Percentiles rank a stretch among this genome's conserved stretches.
Conservation (phyloP, 768 basidiomycete species). For the Hysterangium stoloniferum region DNA sequence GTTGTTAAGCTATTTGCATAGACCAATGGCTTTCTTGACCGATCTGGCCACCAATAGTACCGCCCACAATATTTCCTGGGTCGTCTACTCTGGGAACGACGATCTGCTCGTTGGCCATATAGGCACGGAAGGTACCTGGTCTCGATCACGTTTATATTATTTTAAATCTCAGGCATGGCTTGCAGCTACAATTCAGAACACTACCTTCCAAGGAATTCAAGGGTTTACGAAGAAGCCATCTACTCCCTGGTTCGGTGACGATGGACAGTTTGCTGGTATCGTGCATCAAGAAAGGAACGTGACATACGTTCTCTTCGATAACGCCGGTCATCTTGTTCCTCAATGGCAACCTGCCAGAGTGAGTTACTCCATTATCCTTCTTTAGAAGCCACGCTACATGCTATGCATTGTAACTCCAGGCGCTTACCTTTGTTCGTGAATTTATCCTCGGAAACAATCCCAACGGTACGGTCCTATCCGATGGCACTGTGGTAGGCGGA, state of each 20-base stretch:
- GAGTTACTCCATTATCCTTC: neutral
- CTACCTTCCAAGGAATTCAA: constrained; percentile 12
- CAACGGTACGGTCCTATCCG: constrained; percentile 3
- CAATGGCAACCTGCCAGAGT: constrained; percentile 12
- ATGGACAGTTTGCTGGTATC: constrained; percentile 11
- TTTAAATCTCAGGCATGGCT: neutral
- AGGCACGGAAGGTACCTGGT: constrained; percentile 6
- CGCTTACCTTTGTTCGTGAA: constrained; percentile 8
- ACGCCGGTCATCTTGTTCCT: constrained; percentile 15
- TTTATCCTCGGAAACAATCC: constrained; percentile 11
- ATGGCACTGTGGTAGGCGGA: constrained; percentile 7
- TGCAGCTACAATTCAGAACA: constrained; percentile 13
- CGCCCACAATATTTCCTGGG: neutral
- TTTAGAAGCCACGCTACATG: neutral
- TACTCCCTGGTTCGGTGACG: constrained; percentile 7
- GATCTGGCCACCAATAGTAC: constrained; percentile 6
- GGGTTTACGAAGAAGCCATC: constrained; percentile 11
- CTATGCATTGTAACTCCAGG: neutral
- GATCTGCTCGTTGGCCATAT: constrained; percentile 7
- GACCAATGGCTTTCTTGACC: constrained; percentile 1
- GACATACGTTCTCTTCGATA: constrained; percentile 11
- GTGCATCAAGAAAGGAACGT: constrained; percentile 14
- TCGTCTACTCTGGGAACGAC: constrained; percentile 10
- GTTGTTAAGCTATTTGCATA: neutral
- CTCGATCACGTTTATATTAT: neutral